Base-by-base conservation (phyloP, 768 basidiomycete species). In the Kwoniella dejecticola region DNA sequence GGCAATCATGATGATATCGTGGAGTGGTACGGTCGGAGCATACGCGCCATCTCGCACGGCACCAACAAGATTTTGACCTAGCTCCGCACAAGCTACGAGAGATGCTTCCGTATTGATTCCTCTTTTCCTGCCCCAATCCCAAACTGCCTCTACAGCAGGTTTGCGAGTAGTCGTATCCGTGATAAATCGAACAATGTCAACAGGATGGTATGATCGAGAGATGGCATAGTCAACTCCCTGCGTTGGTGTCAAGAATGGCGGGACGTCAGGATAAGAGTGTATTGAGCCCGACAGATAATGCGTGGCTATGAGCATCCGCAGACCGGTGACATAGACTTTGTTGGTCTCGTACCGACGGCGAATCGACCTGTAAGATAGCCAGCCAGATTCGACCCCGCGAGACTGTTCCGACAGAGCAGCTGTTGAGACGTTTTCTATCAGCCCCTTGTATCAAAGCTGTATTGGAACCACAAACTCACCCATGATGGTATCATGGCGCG, bases 301-400 rank as follows among this genome's bases (percentile, higher is more conserved):
- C 2, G 64, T 57, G 2, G 73, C 70, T 23, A 71, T 67, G 33
- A 72, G 48, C 48, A 36, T 57, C n/a, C 68, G 68, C 1, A 75
- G 57, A 26, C 73, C 73, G 5, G 41, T 46, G 6, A 66, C 64
- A 29, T 60, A 57, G 29, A 74, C 52, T 36, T 68, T 69, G 53
- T 48, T 63, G 33, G 52, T 41, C 29, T 74, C 72, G 52, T 67
- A 69, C 15, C 66, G 57, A 4, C 60, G 52, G 30, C 72, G 52
- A 17, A 71, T 57, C 4, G 45, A 42, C 26, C 72, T 67, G 59
- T 74, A 67, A 23, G 63, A 48, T 13, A 60, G 7, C 61, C 68
- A 74, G 2, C 70, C 72, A 24, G 66, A 38, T 45, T 69, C 65
- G 13, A 71, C 50, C 0, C 60, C 60, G 2, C 52, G 19, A 33